Conservation (phyloP, 768 basidiomycete species). For the Tulasnella sp. region DNA sequence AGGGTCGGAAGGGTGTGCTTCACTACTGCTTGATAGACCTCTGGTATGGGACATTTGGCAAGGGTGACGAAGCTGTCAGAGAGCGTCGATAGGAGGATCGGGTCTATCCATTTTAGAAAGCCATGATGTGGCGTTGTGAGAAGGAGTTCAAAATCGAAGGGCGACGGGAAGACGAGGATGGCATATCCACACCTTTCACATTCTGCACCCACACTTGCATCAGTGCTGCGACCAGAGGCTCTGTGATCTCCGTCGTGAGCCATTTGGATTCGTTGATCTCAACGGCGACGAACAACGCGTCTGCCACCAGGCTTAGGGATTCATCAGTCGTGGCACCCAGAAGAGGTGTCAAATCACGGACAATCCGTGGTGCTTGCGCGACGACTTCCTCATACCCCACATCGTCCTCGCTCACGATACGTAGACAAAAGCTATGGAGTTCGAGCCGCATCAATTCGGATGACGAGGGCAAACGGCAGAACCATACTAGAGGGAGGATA, state of each 20-base stretch:
- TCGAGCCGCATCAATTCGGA: too few species aligned
- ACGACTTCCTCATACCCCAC: conserved; percentile 32
- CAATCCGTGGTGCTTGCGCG: conserved; percentile 60
- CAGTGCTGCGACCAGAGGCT: conserved; percentile 50
- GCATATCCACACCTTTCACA: conserved; percentile 51
- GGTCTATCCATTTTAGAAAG: too few species aligned
- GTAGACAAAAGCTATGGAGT: too few species aligned
- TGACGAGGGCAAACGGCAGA: conserved; percentile 44
- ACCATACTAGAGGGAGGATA: conserved; percentile 30
- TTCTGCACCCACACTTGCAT: conserved; percentile 81
- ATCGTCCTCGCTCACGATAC: too few species aligned
- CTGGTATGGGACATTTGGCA: conserved; percentile 44
- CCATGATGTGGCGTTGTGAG: too few species aligned
- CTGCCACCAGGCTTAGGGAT: conserved; percentile 76
- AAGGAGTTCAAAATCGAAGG: not conserved
- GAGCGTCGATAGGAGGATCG: conserved; percentile 75
- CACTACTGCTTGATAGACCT: conserved; percentile 62
- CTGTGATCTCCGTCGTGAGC: conserved; percentile 55
- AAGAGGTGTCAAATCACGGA: conserved; percentile 75
- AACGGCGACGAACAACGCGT: conserved; percentile 70
- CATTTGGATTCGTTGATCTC: conserved; percentile 62
- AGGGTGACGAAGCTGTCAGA: conserved; percentile 68
- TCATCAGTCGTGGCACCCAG: conserved; percentile 72
- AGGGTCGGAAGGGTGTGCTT: conserved; percentile 63
- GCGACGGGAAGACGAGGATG: not conserved